A percentile compares a stretch with the other conserved stretches of the same genome.
Evolutionary conservation across 2,329 filamentous ascomycete species (phyloP).

Genomic region (Arthroderma sp.): DNA sequence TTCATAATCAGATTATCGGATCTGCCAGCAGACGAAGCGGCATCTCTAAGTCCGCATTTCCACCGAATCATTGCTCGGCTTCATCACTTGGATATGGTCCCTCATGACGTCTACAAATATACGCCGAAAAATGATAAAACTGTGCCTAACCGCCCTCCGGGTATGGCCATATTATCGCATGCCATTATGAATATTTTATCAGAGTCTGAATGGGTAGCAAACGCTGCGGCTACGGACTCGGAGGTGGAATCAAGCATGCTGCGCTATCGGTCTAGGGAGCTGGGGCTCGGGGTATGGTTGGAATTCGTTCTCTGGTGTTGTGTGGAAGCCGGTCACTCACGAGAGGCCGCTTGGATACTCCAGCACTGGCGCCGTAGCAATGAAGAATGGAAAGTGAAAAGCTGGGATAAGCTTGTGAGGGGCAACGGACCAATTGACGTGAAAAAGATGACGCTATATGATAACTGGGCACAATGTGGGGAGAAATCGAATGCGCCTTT

Average conservation of each 20-base stretch:
- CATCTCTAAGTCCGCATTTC: constrained; percentile 31
- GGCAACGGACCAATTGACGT: constrained; percentile 17
- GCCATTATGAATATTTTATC: constrained; percentile 36
- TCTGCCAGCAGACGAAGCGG: constrained; percentile 19
- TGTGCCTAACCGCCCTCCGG: constrained; percentile 27
- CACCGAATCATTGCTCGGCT: constrained; percentile 32
- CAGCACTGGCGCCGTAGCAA: constrained; percentile 19
- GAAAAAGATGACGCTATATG: constrained; percentile 24
- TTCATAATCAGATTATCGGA: constrained; percentile 32
- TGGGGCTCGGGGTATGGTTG: constrained; percentile 37
- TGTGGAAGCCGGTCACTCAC: constrained; percentile 32
- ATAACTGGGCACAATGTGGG: constrained; percentile 24
- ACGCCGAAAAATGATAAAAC: constrained; percentile 15
- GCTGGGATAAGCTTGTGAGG: constrained; percentile 25
- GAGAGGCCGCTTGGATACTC: constrained; percentile 29
- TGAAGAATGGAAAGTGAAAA: constrained; percentile 28
- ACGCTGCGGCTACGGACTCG: constrained; percentile 27
- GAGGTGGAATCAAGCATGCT: constrained; percentile 26
- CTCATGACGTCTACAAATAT: constrained; percentile 32
- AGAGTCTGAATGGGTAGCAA: constrained; percentile 32
- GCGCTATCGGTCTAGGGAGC: constrained; percentile 21
- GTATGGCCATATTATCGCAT: constrained; percentile 30
- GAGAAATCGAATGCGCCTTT: constrained; percentile 7
- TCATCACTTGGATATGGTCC: constrained; percentile 32
- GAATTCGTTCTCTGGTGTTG: constrained; percentile 40